Evolutionary conservation across 768 basidiomycete species (phyloP).

Genomic region (Termitomyces sp.): DNA sequence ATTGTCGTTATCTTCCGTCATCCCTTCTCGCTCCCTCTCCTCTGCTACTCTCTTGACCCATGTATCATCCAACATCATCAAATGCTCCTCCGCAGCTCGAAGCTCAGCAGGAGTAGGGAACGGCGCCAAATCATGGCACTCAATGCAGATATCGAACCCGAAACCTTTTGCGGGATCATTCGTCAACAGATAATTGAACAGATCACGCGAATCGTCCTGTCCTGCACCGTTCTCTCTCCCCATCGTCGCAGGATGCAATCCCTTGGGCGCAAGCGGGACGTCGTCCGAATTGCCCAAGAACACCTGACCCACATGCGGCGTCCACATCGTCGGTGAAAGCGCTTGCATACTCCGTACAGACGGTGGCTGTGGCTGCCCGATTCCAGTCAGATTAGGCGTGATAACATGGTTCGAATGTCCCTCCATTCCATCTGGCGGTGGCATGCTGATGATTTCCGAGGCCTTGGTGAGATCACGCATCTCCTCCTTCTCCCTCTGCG

Average conservation of each 20-base stretch:
- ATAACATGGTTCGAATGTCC: slow-evolving; percentile 2
- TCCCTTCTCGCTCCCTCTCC: slow-evolving; percentile 16
- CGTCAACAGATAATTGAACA: slow-evolving; percentile 34
- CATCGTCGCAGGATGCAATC: slow-evolving; percentile 19
- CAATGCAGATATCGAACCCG: slow-evolving; percentile 83
- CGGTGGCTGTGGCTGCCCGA: neutral
- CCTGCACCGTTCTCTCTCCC: neutral
- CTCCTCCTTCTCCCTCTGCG: slow-evolving; percentile 80
- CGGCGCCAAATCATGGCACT: slow-evolving; percentile 78
- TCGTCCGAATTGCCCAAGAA: slow-evolving; percentile 83
- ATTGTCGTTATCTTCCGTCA: slow-evolving; percentile 4
- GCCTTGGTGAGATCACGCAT: slow-evolving; percentile 85
- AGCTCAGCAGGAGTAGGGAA: slow-evolving; percentile 66
- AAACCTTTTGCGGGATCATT: slow-evolving; percentile 44
- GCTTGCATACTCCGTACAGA: slow-evolving; percentile 14
- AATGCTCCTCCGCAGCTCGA: slow-evolving; percentile 70
- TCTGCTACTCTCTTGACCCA: slow-evolving; percentile 47
- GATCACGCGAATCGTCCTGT: slow-evolving; percentile 25
- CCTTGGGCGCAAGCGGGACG: slow-evolving; percentile 45
- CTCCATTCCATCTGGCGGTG: slow-evolving; percentile 6
- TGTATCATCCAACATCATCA: slow-evolving; percentile 56
- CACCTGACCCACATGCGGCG: slow-evolving; percentile 58
- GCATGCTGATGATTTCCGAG: slow-evolving; percentile 58
- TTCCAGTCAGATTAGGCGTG: neutral
- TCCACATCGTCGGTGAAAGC: slow-evolving; percentile 38